Evolutionary conservation across 106 monocot genomes (phyloP).

Genomic region (Dioscorea zingiberensis): DNA sequence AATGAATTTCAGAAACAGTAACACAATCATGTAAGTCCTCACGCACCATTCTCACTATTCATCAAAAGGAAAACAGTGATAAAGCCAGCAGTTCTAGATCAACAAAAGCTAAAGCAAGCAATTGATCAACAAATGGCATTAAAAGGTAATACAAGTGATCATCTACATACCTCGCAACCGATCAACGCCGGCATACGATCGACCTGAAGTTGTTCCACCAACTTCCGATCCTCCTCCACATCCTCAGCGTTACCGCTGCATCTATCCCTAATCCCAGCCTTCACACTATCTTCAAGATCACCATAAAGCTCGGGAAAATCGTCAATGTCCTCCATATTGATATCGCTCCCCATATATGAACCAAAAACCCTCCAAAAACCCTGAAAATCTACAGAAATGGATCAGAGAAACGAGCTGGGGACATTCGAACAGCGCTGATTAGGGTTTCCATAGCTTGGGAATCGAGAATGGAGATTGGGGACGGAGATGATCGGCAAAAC

Average conservation of each 20-base stretch:
- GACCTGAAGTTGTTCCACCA: no score
- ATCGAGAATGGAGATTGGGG: neutral
- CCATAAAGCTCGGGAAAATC: constrained; percentile 56
- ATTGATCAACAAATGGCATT: no score
- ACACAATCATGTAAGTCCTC: no score
- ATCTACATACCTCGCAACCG: no score
- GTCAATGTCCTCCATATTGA: constrained; percentile 18
- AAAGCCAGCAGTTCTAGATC: no score
- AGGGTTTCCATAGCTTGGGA: neutral
- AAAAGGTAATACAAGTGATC: no score
- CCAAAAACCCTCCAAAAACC: constrained; percentile 6
- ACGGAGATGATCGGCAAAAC: neutral
- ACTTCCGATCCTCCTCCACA: constrained; percentile 3
- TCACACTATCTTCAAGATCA: constrained; percentile 29
- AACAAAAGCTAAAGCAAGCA: no score
- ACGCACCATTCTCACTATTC: no score
- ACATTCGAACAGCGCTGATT: neutral
- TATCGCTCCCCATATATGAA: neutral
- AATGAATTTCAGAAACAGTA: no score
- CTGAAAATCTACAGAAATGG: neutral
- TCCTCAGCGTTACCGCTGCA: neutral
- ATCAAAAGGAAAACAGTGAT: no score
- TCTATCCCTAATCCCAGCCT: neutral
- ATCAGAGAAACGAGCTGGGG: neutral
- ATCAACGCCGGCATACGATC: no score